A percentile compares a stretch with the other conserved stretches of the same genome.
Evolutionary conservation across 148 eudicot species (phyloP).

Genomic region (Cornus florida): DNA sequence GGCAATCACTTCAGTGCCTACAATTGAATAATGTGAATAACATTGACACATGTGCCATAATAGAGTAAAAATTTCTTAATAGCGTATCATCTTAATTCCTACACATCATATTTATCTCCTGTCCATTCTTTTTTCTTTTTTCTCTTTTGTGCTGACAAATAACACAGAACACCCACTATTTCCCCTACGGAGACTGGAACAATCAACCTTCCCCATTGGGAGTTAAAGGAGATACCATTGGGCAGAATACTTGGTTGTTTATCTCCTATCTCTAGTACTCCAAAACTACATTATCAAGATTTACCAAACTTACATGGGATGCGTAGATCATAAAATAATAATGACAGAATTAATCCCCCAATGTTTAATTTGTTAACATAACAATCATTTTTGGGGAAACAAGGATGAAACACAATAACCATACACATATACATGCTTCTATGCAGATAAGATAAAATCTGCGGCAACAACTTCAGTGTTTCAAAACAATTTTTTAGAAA

Average conservation of each 20-base stretch:
- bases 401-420: not conserved
- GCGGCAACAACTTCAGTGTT: not conserved
- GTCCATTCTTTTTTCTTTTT: too few species aligned
- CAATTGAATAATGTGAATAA: not conserved
- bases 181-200: too few species aligned
- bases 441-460: not conserved
- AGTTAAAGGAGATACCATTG: too few species aligned
- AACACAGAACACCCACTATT: too few species aligned
- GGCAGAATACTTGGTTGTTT: too few species aligned
- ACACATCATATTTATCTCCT: not conserved
- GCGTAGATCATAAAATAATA: not conserved
- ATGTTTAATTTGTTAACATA: not conserved
- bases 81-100: not conserved
- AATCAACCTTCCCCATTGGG: too few species aligned
- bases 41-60: not conserved
- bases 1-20: constrained; percentile 13
- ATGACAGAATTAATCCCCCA: not conserved
- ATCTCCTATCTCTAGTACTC: not conserved
- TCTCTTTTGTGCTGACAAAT: too few species aligned
- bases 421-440: not conserved
- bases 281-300: not conserved
- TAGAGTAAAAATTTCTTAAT: not conserved
- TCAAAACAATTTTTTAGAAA: not conserved
- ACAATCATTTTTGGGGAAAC: not conserved
- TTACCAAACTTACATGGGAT: not conserved